Percentiles rank a stretch among this genome's conserved stretches.
phyloP scores from a whole-genome alignment of 2,329 filamentous ascomycete genomes.

The Ophiostoma himal-ulmi region DNA sequence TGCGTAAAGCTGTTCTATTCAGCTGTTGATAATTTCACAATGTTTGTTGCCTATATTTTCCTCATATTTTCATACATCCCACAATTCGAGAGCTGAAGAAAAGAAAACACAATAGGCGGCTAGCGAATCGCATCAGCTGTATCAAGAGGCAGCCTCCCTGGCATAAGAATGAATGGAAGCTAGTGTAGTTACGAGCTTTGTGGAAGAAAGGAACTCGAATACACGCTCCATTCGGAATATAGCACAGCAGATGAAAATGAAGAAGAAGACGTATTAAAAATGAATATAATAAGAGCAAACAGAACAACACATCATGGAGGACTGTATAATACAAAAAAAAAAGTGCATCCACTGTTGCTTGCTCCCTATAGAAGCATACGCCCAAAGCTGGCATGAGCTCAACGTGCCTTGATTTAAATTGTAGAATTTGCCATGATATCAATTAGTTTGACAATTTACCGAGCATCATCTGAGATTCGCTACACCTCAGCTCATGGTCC shows the following conservation, averaged over 20 bases:
- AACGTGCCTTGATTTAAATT: too few species aligned
- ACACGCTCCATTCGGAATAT: not conserved
- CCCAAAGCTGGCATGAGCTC: not conserved
- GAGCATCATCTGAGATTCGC: not conserved
- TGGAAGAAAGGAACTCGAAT: not conserved
- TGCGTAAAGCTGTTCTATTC: not conserved
- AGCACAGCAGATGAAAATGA: not conserved
- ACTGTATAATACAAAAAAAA: not conserved
- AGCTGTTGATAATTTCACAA: not conserved
- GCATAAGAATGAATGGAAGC: not conserved
- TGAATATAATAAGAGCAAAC: too few species aligned
- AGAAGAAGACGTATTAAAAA: not conserved
- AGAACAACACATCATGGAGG: not conserved
- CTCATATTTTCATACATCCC: not conserved
- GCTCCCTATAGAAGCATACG: too few species aligned
- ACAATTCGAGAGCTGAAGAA: not conserved
- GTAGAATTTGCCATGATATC: not conserved
- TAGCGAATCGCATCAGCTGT: not conserved
- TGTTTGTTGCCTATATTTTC: not conserved
- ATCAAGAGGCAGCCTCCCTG: not conserved
- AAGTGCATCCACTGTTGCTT: too few species aligned
- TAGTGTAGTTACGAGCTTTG: not conserved
- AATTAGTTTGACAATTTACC: not conserved
- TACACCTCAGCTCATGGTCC: not conserved
- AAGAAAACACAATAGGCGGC: not conserved